A percentile compares a stretch with the other conserved stretches of the same genome.
phyloP scores from a whole-genome alignment of 139 green algal species.

The Auxenochlorella pyrenoidosa region DNA sequence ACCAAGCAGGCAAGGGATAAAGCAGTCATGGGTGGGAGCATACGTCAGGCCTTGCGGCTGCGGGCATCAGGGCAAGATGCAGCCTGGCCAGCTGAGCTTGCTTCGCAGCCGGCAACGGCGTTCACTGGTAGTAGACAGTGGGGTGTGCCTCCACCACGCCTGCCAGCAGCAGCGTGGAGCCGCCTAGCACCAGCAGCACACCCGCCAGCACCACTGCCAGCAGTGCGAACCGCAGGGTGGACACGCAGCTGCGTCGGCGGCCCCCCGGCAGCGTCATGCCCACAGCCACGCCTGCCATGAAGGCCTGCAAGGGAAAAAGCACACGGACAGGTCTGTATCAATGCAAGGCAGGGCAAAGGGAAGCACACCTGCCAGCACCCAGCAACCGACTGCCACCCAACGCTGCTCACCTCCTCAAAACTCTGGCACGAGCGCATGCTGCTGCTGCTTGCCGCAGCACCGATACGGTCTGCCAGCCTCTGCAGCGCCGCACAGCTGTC shows the following conservation, averaged over 20 bases:
- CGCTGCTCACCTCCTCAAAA: constrained; percentile 18
- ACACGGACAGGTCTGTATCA: no score
- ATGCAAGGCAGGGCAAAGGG: neutral
- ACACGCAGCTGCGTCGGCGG: neutral
- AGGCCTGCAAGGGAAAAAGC: neutral
- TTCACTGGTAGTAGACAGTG: neutral
- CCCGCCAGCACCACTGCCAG: neutral
- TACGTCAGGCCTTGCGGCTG: no score
- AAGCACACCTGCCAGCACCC: neutral
- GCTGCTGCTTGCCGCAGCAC: neutral
- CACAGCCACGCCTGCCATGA: constrained; percentile 22
- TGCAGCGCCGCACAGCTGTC: neutral
- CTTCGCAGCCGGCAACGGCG: no score
- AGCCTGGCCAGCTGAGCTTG: no score
- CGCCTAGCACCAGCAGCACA: neutral
- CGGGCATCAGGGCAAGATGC: no score
- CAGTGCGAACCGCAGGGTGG: neutral
- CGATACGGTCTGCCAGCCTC: neutral
- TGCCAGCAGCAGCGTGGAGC: neutral
- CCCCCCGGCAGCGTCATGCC: neutral
- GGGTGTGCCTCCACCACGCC: neutral
- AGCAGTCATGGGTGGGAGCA: no score
- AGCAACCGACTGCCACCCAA: neutral
- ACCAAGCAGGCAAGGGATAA: no score
- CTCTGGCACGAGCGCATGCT: neutral